Conservation (phyloP, 2,329 filamentous ascomycete genomes). For the Fusarium sp. region DNA sequence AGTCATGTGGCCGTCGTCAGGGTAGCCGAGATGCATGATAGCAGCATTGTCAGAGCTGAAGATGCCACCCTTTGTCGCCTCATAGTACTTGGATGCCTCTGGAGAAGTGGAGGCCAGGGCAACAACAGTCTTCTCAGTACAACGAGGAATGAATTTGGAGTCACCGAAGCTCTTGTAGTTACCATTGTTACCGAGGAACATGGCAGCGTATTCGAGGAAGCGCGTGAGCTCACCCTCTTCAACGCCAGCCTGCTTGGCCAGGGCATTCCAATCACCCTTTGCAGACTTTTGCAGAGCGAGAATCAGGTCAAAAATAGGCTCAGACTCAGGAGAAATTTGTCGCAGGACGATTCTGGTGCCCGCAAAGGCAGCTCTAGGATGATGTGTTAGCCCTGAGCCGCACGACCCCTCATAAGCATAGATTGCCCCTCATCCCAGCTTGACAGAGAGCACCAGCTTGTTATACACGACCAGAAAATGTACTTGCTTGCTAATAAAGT, state of each 20-base stretch:
- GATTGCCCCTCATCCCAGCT: slow-evolving; percentile 19
- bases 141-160: slow-evolving; percentile 82
- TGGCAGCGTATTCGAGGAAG: slow-evolving; percentile 81
- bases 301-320: slow-evolving; percentile 84
- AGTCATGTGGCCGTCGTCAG: slow-evolving; percentile 79
- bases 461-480: neutral
- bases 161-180: slow-evolving; percentile 92
- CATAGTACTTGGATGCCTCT: slow-evolving; percentile 72
- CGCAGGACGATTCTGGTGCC: slow-evolving; percentile 82
- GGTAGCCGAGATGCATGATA: slow-evolving; percentile 80
- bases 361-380: slow-evolving; percentile 74
- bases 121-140: slow-evolving; percentile 70
- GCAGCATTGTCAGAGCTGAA: slow-evolving; percentile 73
- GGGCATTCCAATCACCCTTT: slow-evolving; percentile 75
- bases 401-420: slow-evolving; percentile 17
- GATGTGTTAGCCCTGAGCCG: slow-evolving; percentile 18
- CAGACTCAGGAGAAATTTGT: slow-evolving; percentile 84
- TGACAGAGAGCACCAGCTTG: neutral
- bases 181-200: slow-evolving; percentile 82
- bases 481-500: slow-evolving; percentile 83
- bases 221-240: slow-evolving; percentile 70
- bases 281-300: slow-evolving; percentile 74
- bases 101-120: slow-evolving; percentile 70
- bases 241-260: slow-evolving; percentile 73
- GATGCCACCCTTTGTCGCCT: slow-evolving; percentile 76